Evolutionary conservation across 2,329 filamentous ascomycete genomes (phyloP).

Genomic region (Claviceps pazoutovae): DNA sequence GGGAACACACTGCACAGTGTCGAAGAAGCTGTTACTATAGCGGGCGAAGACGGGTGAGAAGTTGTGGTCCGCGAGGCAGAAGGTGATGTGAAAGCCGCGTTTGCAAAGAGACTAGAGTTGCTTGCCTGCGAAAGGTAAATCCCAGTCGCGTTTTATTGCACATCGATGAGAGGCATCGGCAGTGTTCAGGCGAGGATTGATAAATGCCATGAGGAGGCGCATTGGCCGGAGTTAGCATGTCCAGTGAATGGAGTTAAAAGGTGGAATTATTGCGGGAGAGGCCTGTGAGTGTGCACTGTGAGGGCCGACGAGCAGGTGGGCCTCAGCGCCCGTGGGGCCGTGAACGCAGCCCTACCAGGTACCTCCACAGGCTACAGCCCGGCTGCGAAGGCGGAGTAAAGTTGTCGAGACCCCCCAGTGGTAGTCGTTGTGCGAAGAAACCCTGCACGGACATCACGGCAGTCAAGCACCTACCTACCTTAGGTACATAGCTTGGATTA

Average conservation of each 20-base stretch:
- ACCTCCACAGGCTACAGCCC: constrained; percentile 22
- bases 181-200: constrained; percentile 33
- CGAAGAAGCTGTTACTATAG: constrained; percentile 47
- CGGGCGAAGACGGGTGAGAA: not conserved
- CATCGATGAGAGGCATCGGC: constrained; percentile 48
- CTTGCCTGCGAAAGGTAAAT: constrained; percentile 15
- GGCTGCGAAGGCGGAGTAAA: constrained; percentile 46
- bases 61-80: constrained; percentile 10
- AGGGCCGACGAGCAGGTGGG: constrained; percentile 48
- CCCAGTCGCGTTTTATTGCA: constrained; percentile 35
- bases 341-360: constrained; percentile 36
- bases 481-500: not conserved
- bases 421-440: constrained; percentile 60
- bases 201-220: constrained; percentile 39
- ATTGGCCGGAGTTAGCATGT: constrained; percentile 17
- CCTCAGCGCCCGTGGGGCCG: constrained; percentile 24
- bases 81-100: constrained; percentile 35
- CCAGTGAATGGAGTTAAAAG: constrained; percentile 47
- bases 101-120: constrained; percentile 41
- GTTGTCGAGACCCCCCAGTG: constrained; percentile 30
- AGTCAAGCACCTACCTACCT: not conserved
- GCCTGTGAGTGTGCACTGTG: constrained; percentile 18
- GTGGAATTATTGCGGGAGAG: constrained; percentile 25
- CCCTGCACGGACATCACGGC: constrained; percentile 30
- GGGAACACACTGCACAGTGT: constrained; percentile 40